Base-by-base conservation (phyloP, 169 alveolate genomes). In the Besnoitia besnoiti region DNA sequence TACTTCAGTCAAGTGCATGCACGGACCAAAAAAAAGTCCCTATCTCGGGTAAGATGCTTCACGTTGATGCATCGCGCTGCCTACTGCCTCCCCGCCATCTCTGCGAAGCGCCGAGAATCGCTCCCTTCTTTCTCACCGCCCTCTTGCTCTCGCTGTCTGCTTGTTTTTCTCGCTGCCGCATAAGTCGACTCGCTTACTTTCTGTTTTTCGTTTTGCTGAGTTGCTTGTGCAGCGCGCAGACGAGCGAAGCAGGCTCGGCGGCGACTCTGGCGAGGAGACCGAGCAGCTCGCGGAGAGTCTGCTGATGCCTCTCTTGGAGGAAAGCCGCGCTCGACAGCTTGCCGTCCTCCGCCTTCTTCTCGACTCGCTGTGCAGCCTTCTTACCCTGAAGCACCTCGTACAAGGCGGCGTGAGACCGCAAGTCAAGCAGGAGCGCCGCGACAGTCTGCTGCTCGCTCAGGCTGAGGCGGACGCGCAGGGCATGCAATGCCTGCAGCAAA, bases 201-300 rank as follows among this genome's bases (percentile, higher is more conserved):
- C 82, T 7, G 82, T 73, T 10, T 16, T 73, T 73, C 24, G 82
- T 73, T 37, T 37, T 73, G 39, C 44, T 42, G 27, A 73, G 39
- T n/a, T 73, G 82, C n/a, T 30, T 73, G 47, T 73, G 82, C 46
- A 73, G 46, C 82, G 46, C n/a, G 12, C 82, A n/a, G 82, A 73
- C 46, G 39, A 73, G 82, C 46, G 39, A 16, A 3, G 47, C 82
- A 30, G 82, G 82, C n/a, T 73, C 82, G 12, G 39, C 82, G 44
- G 82, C 82, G n/a, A 73, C 82, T 1, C 39, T 37, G 44, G 82
- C 47, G 47, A 73, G 47, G 39, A 73, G 46, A 42, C 16, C 44
- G n/a, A 73, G 82, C 3, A 73, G 39, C 46, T 73, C 46, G 12
- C 46, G 39, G 12, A 73, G 44, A 1, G n/a, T 42, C n/a, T 7